Conservation (phyloP, 208 protist genomes). For the Leishmania guyanensis region DNA sequence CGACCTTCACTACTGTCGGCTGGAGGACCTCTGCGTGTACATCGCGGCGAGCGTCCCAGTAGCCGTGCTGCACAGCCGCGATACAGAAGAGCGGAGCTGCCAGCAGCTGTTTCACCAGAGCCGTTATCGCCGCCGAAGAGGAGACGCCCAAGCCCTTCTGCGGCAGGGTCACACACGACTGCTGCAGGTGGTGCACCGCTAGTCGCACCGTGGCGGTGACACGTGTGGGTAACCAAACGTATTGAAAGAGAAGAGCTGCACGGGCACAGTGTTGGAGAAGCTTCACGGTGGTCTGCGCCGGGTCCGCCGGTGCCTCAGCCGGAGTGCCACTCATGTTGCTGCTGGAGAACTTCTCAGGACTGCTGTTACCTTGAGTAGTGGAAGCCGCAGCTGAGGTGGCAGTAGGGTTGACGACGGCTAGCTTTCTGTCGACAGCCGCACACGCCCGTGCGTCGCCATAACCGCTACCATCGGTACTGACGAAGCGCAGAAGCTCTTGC, state of each 20-base stretch:
- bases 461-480: neutral
- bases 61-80: constrained; percentile 51
- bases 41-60: constrained; percentile 77
- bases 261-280: constrained; percentile 27
- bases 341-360: neutral
- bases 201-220: constrained; percentile 16
- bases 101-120: constrained; percentile 37
- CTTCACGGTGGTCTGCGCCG: constrained; percentile 7
- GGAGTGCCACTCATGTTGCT: neutral
- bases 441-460: neutral
- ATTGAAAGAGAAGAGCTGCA: constrained; percentile 26
- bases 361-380: neutral
- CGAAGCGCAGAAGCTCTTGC: constrained; percentile 22
- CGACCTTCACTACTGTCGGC: constrained; percentile 62
- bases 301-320: constrained; percentile 1
- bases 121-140: neutral
- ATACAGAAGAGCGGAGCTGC: constrained; percentile 49
- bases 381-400: neutral
- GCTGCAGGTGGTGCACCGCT: constrained; percentile 24
- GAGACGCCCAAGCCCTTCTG: neutral
- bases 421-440: constrained; percentile 4
- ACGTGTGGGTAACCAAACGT: constrained; percentile 27
- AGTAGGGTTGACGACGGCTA: neutral
- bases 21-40: constrained; percentile 54
- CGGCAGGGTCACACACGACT: neutral